These are phyloP conservation scores for Beverwykella pulmonaria DNA, from an alignment of 495 filamentous ascomycete species.

Conservation along the genomic window DNA sequence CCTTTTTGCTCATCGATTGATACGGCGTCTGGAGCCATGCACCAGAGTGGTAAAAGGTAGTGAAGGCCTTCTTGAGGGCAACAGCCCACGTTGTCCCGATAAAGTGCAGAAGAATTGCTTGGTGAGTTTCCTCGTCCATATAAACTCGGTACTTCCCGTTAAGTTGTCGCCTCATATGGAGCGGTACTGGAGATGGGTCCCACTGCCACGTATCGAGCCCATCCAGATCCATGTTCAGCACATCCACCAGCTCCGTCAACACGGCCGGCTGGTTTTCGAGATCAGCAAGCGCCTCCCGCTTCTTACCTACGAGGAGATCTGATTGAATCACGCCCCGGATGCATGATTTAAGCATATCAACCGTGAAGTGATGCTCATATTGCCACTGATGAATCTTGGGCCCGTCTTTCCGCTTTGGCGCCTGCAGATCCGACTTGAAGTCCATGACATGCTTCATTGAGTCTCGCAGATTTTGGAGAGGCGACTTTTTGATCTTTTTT, in stretches of 20 bases:
- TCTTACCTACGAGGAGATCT: conserved; percentile 36
- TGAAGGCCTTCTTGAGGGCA: conserved; percentile 36
- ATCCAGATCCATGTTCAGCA: conserved; percentile 42
- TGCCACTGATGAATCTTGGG: too few relatives aligned
- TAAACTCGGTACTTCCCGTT: conserved; percentile 39
- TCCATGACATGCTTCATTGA: conserved; percentile 29
- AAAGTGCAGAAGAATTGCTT: conserved; percentile 41
- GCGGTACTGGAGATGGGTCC: conserved; percentile 32
- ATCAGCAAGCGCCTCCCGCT: conserved; percentile 36
- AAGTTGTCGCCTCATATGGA: conserved; percentile 38
- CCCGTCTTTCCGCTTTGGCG: neutral
- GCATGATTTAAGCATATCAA: conserved; percentile 18
- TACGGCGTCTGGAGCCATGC: conserved; percentile 29
- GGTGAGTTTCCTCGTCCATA: conserved; percentile 42
- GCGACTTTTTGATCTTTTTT: conserved; percentile 35
- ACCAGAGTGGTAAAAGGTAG: conserved; percentile 30
- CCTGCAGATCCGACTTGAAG: conserved; percentile 26
- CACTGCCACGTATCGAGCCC: conserved; percentile 37
- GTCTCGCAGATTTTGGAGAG: conserved; percentile 34
- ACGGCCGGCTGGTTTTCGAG: conserved; percentile 30
- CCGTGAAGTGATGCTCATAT: conserved; percentile 16
- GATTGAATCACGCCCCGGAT: conserved; percentile 36
- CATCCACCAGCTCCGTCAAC: conserved; percentile 39
- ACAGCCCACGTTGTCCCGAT: conserved; percentile 40
- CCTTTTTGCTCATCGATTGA: conserved; percentile 28